Evolutionary conservation across 2,329 filamentous ascomycete genomes (phyloP), one percentile per base, ranked within the genome.

Genomic region (Fusarium napiforme): DNA sequence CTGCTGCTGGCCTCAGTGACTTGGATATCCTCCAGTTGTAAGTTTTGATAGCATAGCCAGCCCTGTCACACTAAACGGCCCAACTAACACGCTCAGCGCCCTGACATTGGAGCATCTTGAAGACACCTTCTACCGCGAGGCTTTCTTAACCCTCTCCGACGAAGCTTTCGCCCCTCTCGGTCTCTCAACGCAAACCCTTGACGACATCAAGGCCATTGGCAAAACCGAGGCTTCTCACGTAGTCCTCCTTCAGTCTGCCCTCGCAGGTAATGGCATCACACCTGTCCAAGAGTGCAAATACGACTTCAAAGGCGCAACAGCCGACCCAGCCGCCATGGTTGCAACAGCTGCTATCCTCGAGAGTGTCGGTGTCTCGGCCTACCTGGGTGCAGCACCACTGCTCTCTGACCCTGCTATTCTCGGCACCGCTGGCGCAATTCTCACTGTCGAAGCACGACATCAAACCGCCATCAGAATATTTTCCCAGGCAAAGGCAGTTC

Each of bases 31-130:
- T 90, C 49, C 87, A 90, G 80, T 90, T 90, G 87, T 89, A 81
- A 81, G 87, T 81, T 11, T 5, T 26, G 18, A 26, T 28, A 19
- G 26, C 56, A 21, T 18, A 18, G 18, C n/a, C 19, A 18, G 18
- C 19, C 18, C 18, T 19, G 15, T 30, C 12, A 16, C 21, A 26
- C 42, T 9, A 30, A 55, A 10, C 36, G 34, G 59, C 62, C 64
- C 47, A 39, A 62, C 64, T 66, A 50, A 69, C 53, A 19, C 45
- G 18, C 10, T 18, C 50, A 81, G 80, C 79, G 92, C 92, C 71
- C 84, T 93, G 63, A 93, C 92, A 10, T 86, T 93, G 50, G 93
- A 95, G 83, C 91, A 92, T 83, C 91, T 94, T 77, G 93, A 94
- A 83, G 86, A 90, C 30, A 85, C 87, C 62, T 94, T 93, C 83